Evolutionary conservation across 768 basidiomycete genomes (phyloP), one percentile per base, ranked within the genome.

Genomic region (Boletus eberwhitei): DNA sequence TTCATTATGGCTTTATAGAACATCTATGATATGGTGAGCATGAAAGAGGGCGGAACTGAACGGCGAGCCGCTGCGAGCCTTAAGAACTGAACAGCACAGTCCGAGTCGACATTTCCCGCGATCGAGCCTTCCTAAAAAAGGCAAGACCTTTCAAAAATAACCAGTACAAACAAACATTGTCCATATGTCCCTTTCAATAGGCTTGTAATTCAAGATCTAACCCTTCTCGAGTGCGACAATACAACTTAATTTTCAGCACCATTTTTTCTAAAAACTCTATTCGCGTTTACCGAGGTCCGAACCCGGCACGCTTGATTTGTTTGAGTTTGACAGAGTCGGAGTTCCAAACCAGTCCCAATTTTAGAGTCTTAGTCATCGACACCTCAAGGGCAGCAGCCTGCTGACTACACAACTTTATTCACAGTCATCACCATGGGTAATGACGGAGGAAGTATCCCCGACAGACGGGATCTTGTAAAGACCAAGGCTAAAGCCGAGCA

Each of bases 391-490:
- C n/a, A 16, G 29, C 29, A 24, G 4, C 8, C 8, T 29, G 29
- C 8, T 29, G 47, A 45, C 38, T 31, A 26, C 31, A 26, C 24
- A 26, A 40, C 45, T 37, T 49, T 44, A 39, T 39, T 29, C n/a
- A 36, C 16, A 44, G 1, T 54, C 26, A 46, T 56, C 64, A 66
- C 8, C 67, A 92, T 92, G 89, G 88, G 89, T 67, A 91, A 91
- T 80, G 89, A 92, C 71, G 90, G 90, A 58, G 90, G 89, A 75
- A 89, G 88, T 64, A 91, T 93, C 54, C 88, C 90, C 5, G 90
- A 92, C 71, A 79, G 90, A 51, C 75, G 90, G 50, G 90, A 92
- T 64, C 75, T 93, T 21, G 90, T 93, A 12, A 79, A 76, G 58
- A 87, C 67, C 55, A 91, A 82, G 68, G 77, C 82, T 16, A 92